These are phyloP conservation scores for Parasarocladium wereldwijsianum DNA, from an alignment of 2,329 filamentous ascomycete species.

Conservation along the genomic window DNA sequence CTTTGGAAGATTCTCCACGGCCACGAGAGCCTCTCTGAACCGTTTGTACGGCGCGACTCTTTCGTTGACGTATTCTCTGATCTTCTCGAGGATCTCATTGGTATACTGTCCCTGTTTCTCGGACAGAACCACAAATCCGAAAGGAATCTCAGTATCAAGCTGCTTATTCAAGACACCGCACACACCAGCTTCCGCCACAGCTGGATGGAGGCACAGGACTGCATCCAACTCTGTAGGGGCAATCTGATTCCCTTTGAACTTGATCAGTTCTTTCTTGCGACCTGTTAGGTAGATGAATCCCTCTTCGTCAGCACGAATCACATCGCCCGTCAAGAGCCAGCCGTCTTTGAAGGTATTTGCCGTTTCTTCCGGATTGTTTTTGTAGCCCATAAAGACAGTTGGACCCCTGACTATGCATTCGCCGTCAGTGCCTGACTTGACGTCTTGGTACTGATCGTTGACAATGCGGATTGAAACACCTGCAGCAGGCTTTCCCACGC, in stretches of 20 bases:
- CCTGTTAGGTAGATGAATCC: constrained; percentile 17
- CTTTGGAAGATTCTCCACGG: constrained; percentile 14
- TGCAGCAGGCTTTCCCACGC: constrained; percentile 9
- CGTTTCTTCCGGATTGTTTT: constrained; percentile 13
- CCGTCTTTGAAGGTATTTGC: constrained; percentile 11
- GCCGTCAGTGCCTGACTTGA: constrained; percentile 12
- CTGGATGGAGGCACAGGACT: constrained; percentile 12
- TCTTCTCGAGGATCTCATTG: constrained; percentile 7
- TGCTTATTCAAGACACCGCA: constrained; percentile 13
- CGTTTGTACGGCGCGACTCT: constrained; percentile 16
- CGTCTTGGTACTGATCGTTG: constrained; percentile 14
- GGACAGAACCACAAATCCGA: constrained; percentile 14
- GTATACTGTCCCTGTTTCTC: no score
- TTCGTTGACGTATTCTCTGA: constrained; percentile 12
- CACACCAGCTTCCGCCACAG: constrained; percentile 15
- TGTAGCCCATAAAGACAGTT: constrained; percentile 11
- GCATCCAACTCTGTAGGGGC: constrained; percentile 17
- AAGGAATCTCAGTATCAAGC: constrained; percentile 13
- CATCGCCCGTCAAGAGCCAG: constrained; percentile 17
- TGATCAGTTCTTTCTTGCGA: constrained; percentile 17
- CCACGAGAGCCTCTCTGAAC: constrained; percentile 13
- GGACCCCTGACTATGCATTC: constrained; percentile 4
- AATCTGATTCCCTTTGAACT: constrained; percentile 17
- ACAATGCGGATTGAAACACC: constrained; percentile 13
- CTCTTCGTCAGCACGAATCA: constrained; percentile 13